Conservation (phyloP, 495 filamentous ascomycete species). For the Xylaria nigripes region DNA sequence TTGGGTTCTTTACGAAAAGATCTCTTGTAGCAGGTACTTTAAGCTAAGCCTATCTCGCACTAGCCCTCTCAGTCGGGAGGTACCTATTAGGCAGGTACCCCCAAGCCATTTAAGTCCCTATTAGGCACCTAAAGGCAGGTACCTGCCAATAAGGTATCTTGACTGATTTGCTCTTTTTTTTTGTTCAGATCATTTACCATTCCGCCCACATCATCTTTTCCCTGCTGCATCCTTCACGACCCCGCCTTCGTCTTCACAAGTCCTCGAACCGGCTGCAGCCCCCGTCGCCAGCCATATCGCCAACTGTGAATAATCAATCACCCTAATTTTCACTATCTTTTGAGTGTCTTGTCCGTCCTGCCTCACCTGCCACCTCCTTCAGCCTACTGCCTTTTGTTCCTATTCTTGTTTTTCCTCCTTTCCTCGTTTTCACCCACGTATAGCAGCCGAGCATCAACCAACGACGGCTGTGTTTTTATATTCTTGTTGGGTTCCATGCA, state of each 20-base stretch:
- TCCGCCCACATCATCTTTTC: slow-evolving; percentile 8
- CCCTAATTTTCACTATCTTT: slow-evolving; percentile 3
- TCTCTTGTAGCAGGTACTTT: not conserved
- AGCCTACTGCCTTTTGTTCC: not conserved
- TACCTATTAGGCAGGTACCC: no score
- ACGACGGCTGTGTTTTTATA: not conserved
- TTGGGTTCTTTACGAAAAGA: not conserved
- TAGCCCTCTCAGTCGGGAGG: not conserved
- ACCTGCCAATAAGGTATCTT: not conserved
- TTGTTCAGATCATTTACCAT: slow-evolving; percentile 9
- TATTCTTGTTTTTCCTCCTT: not conserved
- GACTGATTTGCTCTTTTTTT: not conserved
- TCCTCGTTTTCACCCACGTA: not conserved
- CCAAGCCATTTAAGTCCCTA: no score
- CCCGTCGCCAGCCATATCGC: slow-evolving; percentile 7
- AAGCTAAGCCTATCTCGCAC: slow-evolving; percentile 1
- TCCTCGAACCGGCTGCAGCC: slow-evolving; percentile 5
- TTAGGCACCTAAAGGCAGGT: no score
- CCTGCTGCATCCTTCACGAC: slow-evolving; percentile 9
- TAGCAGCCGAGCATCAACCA: not conserved
- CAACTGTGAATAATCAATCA: slow-evolving; percentile 3
- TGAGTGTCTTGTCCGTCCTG: slow-evolving; percentile 7
- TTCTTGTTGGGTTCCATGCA: slow-evolving; percentile 8
- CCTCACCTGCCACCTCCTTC: slow-evolving; percentile 1
- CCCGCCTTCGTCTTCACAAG: slow-evolving; percentile 10